phyloP scores from a whole-genome alignment of 2,329 filamentous ascomycete species.

The Colletotrichum sp. region DNA sequence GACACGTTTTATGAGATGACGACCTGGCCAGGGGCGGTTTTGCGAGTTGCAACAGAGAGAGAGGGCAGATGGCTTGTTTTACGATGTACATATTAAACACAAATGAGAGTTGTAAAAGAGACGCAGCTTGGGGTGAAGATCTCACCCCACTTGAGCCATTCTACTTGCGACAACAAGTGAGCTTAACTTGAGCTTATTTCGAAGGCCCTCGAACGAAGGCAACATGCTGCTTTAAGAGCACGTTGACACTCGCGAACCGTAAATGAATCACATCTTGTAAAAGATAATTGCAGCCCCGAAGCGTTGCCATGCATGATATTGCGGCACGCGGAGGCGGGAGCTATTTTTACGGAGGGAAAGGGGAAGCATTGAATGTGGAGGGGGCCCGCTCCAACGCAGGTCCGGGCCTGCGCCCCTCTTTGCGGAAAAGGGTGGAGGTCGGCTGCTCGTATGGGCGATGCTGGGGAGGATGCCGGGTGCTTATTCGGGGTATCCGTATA shows the following conservation, averaged over 20 bases:
- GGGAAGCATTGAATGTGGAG: neutral
- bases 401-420: neutral
- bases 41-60: neutral
- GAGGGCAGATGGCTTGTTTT: neutral
- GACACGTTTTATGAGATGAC: conserved; percentile 6
- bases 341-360: neutral
- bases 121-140: neutral
- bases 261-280: neutral
- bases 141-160: neutral
- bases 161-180: neutral
- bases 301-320: neutral
- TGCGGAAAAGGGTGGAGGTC: neutral
- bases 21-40: neutral
- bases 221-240: neutral
- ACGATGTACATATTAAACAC: neutral
- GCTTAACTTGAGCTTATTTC: neutral
- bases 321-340: neutral
- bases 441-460: neutral
- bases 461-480: neutral
- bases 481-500: neutral
- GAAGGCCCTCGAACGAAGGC: neutral
- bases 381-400: neutral
- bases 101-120: neutral
- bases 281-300: neutral
- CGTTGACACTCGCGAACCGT: neutral